Percentiles rank a stretch among this genome's conserved stretches.
These are phyloP conservation scores for Oenanthe javanica DNA, from an alignment of 140 eudicot genomes.

Conservation along the genomic window DNA sequence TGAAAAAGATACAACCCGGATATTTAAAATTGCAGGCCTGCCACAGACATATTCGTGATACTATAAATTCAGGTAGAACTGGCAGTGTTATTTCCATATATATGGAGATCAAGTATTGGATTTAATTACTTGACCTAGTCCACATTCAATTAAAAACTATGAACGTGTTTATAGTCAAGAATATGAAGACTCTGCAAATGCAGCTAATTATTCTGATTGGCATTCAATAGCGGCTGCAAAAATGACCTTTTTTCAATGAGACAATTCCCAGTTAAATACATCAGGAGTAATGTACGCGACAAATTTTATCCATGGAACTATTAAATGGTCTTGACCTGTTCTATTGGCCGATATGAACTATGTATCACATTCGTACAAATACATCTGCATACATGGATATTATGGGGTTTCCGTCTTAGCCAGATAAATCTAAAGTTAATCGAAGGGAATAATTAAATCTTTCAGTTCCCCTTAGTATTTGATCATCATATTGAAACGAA, in stretches of 20 bases:
- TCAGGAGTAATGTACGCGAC: too few relatives aligned
- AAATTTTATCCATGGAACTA: too few relatives aligned
- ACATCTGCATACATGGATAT: too few relatives aligned
- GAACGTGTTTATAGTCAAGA: neutral
- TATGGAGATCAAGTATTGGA: neutral
- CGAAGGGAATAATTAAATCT: too few relatives aligned
- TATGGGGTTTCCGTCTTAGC: too few relatives aligned
- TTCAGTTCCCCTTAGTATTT: too few relatives aligned
- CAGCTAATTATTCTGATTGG: neutral
- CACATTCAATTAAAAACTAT: neutral
- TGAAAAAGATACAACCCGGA: neutral
- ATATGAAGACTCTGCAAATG: neutral
- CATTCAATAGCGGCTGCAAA: neutral
- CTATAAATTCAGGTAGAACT: neutral
- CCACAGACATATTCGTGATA: neutral
- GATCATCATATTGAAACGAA: too few relatives aligned
- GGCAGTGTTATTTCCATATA: neutral
- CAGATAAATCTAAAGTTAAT: too few relatives aligned
- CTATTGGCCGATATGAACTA: too few relatives aligned
- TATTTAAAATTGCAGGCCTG: neutral
- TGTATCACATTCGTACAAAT: too few relatives aligned
- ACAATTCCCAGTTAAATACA: too few relatives aligned
- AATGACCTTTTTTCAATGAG: neutral
- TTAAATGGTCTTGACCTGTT: too few relatives aligned
- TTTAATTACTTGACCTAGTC: neutral